These are phyloP conservation scores for Dothideomycetes sp. DNA, from an alignment of 2,329 filamentous ascomycete genomes.

Conservation along the genomic window DNA sequence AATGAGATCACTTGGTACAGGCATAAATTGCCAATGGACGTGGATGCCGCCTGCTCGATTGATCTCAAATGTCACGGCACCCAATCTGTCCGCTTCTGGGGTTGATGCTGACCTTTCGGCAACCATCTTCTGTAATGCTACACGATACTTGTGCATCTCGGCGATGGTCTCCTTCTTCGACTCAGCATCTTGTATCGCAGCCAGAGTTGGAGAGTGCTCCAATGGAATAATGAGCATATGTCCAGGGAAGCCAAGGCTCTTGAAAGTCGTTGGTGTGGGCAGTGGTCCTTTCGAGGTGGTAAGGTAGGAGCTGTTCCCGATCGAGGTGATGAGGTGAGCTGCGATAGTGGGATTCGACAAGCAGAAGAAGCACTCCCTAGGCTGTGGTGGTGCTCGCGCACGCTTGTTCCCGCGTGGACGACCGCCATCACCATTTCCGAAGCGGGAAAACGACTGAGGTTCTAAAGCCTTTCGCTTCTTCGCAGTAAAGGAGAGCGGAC, in stretches of 20 bases:
- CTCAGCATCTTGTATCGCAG: slow-evolving; percentile 51
- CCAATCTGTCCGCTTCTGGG: slow-evolving; percentile 41
- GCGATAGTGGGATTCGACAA: slow-evolving; percentile 75
- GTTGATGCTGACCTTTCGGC: slow-evolving; percentile 7
- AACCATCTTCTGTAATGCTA: slow-evolving; percentile 70
- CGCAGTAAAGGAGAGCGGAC: slow-evolving; percentile 52
- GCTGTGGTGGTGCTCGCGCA: slow-evolving; percentile 30
- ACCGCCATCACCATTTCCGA: slow-evolving; percentile 35
- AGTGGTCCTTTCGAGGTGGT: slow-evolving; percentile 89
- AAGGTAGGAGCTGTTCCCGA: slow-evolving; percentile 78
- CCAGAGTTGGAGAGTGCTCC: slow-evolving; percentile 66
- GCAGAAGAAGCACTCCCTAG: slow-evolving; percentile 88
- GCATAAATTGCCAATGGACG: slow-evolving; percentile 86
- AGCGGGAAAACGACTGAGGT: slow-evolving; percentile 40
- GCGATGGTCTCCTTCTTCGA: slow-evolving; percentile 46
- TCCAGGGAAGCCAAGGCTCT: slow-evolving; percentile 62
- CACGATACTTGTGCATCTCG: slow-evolving; percentile 78
- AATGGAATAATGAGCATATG: slow-evolving; percentile 90
- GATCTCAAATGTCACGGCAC: slow-evolving; percentile 86
- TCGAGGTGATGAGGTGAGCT: slow-evolving; percentile 79
- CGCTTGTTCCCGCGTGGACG: slow-evolving; percentile 28
- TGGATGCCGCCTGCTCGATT: slow-evolving; percentile 73
- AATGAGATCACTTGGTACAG: slow-evolving; percentile 59
- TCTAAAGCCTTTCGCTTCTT: slow-evolving; percentile 40
- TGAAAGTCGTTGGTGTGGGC: slow-evolving; percentile 59